A percentile compares a stretch with the other conserved stretches of the same genome.
Evolutionary conservation across 2,329 filamentous ascomycete genomes (phyloP).

Genomic region (Diatrype stigma): DNA sequence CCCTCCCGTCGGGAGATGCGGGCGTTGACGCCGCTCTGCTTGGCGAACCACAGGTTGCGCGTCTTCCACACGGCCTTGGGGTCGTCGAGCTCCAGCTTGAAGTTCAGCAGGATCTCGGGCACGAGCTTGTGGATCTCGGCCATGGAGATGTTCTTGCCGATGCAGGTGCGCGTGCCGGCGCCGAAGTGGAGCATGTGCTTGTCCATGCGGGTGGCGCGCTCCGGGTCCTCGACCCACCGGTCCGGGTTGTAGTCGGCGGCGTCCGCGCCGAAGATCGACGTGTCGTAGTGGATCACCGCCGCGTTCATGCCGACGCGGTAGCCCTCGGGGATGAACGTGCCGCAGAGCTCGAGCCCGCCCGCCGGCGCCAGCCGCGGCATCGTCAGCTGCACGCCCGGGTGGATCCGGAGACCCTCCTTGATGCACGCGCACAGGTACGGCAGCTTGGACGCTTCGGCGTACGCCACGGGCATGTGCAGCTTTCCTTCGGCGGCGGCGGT

Average conservation of each 20-base stretch:
- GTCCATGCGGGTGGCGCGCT: constrained; percentile 11
- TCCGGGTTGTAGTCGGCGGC: constrained; percentile 10
- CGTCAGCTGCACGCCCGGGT: constrained; percentile 35
- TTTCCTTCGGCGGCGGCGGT: constrained; percentile 4
- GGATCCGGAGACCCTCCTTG: constrained; percentile 38
- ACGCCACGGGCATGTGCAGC: constrained; percentile 9
- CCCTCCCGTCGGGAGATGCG: too few relatives aligned
- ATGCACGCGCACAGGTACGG: constrained; percentile 38
- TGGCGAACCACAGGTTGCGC: constrained; percentile 13
- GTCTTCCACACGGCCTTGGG: constrained; percentile 11
- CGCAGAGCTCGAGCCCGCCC: constrained; percentile 26
- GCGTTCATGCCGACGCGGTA: constrained; percentile 22
- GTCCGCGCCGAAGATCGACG: constrained; percentile 9
- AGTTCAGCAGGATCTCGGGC: constrained; percentile 9
- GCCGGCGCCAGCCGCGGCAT: constrained; percentile 36
- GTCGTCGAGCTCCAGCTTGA: constrained; percentile 11
- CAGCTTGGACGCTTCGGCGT: constrained; percentile 12
- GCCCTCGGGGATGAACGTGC: constrained; percentile 17
- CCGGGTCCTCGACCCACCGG: constrained; percentile 11
- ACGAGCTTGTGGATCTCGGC: constrained; percentile 16
- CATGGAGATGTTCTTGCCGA: constrained; percentile 26
- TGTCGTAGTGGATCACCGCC: constrained; percentile 20
- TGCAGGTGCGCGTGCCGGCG: constrained; percentile 47
- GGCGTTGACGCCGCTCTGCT: constrained; percentile 1
- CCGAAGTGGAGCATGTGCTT: constrained; percentile 38